Percentiles rank a stretch among this genome's conserved stretches.
Conservation (phyloP, 148 eudicot genomes). For the Selenicereus undatus region DNA sequence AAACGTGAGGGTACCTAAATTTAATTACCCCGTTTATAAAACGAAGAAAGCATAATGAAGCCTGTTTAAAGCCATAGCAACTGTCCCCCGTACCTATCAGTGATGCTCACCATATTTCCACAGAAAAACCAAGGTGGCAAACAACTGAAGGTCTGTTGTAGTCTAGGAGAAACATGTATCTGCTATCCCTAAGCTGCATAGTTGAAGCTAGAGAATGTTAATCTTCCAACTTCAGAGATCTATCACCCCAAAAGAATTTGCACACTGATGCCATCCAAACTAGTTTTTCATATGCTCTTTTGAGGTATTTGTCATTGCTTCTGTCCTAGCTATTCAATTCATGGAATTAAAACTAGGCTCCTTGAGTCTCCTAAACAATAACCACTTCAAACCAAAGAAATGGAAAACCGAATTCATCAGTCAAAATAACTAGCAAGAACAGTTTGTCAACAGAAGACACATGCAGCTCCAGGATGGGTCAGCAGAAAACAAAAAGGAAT, state of each 20-base stretch:
- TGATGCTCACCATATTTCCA: background rate
- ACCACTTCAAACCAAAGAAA: background rate
- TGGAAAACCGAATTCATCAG: background rate
- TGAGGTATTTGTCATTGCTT: background rate
- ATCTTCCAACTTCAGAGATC: background rate
- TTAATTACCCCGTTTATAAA: too few relatives aligned
- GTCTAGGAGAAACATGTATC: background rate
- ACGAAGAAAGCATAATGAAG: background rate
- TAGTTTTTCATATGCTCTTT: background rate
- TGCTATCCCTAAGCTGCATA: background rate
- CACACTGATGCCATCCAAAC: background rate
- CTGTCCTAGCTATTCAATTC: background rate
- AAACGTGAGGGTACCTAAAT: too few relatives aligned
- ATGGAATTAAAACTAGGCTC: background rate
- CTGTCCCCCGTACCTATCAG: background rate
- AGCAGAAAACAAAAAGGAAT: background rate
- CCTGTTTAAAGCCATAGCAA: background rate
- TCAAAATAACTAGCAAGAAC: background rate
- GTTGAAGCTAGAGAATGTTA: background rate
- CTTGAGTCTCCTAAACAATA: background rate
- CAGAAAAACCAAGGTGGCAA: background rate
- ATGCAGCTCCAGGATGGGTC: background rate
- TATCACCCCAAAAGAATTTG: background rate
- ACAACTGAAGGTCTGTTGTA: background rate
- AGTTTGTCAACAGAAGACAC: background rate